Base-by-base conservation (phyloP, 106 monocot species). In the Acorus calamus region DNA sequence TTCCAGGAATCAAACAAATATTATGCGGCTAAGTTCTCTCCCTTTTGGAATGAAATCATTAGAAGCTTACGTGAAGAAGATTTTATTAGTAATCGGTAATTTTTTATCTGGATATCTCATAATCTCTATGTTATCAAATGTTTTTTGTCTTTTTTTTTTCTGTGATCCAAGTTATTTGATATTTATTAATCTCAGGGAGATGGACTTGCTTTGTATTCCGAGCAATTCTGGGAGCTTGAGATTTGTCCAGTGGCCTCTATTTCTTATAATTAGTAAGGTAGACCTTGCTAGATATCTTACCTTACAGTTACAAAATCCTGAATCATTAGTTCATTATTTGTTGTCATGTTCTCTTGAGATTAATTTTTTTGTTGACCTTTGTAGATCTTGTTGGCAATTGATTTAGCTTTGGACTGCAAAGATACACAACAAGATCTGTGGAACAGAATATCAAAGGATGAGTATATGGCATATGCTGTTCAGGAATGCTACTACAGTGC, bases 21-120 rank as follows among this genome's bases (percentile, higher is more conserved):
- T 11, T 11, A 85, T 79, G 98, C 98, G 11, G 80, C 83, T 44
- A 85, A 48, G 56, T 98, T 98, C 58, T 69, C 92, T 59, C 98
- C 98, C 47, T 98, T 92, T 67, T 98, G 98, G 98, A 98, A 98
- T 81, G 98, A 98, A 56, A 98, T 98, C 50, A 79, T 98, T 51
- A 98, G 88, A 81, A 86, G 88, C 53, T 83, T 98, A 50, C 76
- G 92, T 8, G 98, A 98, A 81, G 98, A 98, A 73, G 98, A 98
- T 72, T 98, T 83, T 64, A 86, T 98, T 41, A 83, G 79, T 66
- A 88, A 98, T 51, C 66, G 98, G 98, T 92, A 74, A 57, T 14
- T 47, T 62, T 2, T 28, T 3, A 43, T 41, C 53, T 55, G 14
- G 28, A 49, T 46, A 41, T 44, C 41, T 53, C 4, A 8, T 28